Conservation (phyloP, 148 eudicot species). For the Hydrangea macrophylla region DNA sequence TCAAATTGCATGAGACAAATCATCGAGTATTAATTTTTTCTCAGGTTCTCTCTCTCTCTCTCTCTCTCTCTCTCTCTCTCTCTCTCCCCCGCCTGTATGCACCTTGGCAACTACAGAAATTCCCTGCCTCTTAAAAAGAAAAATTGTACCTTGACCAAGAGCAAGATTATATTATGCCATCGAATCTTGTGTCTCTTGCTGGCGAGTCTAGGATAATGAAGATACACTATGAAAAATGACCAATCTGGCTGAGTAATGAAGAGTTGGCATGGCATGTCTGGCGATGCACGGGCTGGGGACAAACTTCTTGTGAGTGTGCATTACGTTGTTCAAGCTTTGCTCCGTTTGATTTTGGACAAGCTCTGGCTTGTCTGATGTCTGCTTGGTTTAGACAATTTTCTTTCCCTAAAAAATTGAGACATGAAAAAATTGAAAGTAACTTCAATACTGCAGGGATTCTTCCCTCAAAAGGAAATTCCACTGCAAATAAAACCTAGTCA, state of each 20-base stretch:
- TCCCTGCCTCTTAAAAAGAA: not conserved
- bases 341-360: not conserved
- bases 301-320: not conserved
- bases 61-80: no score
- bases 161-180: not conserved
- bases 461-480: no score
- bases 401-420: no score
- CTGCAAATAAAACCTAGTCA: no score
- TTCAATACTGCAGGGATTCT: no score
- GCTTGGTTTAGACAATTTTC: not conserved
- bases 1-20: constrained; percentile 86
- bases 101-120: not conserved
- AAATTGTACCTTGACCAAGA: not conserved
- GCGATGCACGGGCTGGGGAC: not conserved
- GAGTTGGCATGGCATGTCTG: not conserved
- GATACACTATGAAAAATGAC: not conserved
- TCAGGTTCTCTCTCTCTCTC: constrained; percentile 83
- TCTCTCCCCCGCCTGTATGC: no score
- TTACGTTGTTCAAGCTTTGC: not conserved
- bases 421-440: no score
- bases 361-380: not conserved
- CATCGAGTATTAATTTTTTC: constrained; percentile 97
- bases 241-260: not conserved
- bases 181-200: not conserved
- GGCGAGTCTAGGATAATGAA: not conserved